phyloP scores from a whole-genome alignment of 345 rosid genomes.

The Hibiscus trionum region DNA sequence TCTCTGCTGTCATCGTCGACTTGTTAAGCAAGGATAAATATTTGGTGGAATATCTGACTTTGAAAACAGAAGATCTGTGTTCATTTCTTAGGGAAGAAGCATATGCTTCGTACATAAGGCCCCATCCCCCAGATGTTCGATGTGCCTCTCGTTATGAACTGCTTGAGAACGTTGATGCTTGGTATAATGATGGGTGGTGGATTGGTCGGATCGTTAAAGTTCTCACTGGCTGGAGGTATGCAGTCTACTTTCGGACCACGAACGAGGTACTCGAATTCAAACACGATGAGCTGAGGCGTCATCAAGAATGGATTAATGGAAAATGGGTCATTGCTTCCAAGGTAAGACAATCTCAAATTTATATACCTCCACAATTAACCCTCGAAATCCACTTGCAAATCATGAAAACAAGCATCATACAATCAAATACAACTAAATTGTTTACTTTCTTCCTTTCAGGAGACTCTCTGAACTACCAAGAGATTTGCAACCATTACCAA shows the following conservation, averaged over 20 bases:
- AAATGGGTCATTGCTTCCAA: conserved; percentile 36
- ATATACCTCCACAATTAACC: neutral
- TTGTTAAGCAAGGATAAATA: conserved; percentile 31
- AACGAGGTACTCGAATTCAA: conserved; percentile 29
- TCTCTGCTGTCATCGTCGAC: conserved; percentile 32
- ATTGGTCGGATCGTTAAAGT: conserved; percentile 35
- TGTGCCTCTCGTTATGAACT: conserved; percentile 17
- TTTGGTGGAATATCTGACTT: conserved; percentile 42
- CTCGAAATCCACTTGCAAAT: neutral
- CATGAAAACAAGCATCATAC: neutral
- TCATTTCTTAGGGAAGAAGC: conserved; percentile 39
- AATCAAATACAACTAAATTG: neutral
- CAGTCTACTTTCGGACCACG: conserved; percentile 30
- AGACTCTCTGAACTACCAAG: neutral
- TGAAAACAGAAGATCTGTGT: conserved; percentile 38
- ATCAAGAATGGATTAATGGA: conserved; percentile 44
- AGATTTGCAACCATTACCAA: neutral
- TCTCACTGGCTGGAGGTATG: conserved; percentile 20
- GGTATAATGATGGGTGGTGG: conserved; percentile 67
- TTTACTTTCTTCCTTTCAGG: neutral
- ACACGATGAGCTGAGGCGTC: conserved; percentile 38
- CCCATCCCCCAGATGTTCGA: conserved; percentile 33
- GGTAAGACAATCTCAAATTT: conserved; percentile 22
- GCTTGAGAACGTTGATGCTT: conserved; percentile 48
- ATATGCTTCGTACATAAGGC: conserved; percentile 30